Base-by-base conservation (phyloP, 331 rosid species). In the Malus hybrid region DNA sequence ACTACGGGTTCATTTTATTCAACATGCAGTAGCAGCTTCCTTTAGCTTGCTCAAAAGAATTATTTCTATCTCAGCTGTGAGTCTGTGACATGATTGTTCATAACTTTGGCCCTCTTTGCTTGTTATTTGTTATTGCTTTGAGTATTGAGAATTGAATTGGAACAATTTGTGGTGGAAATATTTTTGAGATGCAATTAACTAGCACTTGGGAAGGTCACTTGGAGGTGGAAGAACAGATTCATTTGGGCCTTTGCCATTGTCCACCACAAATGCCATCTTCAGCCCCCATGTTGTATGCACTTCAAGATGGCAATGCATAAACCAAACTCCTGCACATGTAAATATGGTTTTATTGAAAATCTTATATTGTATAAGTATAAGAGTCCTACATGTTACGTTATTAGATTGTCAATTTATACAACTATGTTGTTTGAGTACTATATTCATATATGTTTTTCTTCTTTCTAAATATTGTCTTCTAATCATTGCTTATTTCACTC, bases 251-350 rank as follows among this genome's bases (percentile, higher is more conserved):
- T 85, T 80, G 8, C 97, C 95, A 82, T 89, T 91, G 85, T 91
- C 93, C 85, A 91, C 97, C 57, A 89, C 81, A 72, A 91, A 91
- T 77, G 95, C 97, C 95, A 89, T 91, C 83, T 91, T 91, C 59
- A 91, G 27, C 46, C 95, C 97, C 97, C 95, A 89, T 34, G 93
- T 85, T 48, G 97, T 91, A 73, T 91, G 97, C 74, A 89, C 78
- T 72, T 91, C 97, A 75, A 91, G 82, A 74, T 91, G 97, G 31
- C 97, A 84, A 76, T 91, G 97, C 94, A 91, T 89, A 71, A 91
- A 91, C 97, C 97, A 89, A 8, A 91, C 91, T 27, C 97, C 97
- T 91, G 46, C 46, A 39, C 3, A 10, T 36, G 42, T 8, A 36
- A 34, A 34, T 34, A 34, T 34, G 0, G 42, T 34, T 34, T 36